These are phyloP conservation scores for Mycena metata DNA, from an alignment of 768 basidiomycete genomes.

Conservation along the genomic window DNA sequence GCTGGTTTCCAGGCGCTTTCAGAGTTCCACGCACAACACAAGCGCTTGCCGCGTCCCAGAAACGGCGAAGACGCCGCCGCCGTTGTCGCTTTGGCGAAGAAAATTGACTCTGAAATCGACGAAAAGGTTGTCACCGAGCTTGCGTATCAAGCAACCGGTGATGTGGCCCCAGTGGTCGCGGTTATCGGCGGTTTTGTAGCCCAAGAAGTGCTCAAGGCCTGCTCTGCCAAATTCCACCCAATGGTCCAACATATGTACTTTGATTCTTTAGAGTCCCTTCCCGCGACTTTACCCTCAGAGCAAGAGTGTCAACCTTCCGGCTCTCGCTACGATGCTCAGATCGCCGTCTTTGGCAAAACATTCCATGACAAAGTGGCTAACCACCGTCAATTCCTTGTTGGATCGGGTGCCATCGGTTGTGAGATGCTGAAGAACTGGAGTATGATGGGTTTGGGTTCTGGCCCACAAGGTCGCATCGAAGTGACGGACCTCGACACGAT, in stretches of 20 bases:
- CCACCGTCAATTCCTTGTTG: slow-evolving; percentile 95
- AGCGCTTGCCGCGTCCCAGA: slow-evolving; percentile 84
- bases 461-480: slow-evolving; percentile 83
- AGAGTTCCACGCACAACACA: slow-evolving; percentile 73
- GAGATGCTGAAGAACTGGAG: slow-evolving; percentile 99
- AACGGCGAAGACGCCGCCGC: slow-evolving; percentile 83
- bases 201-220: slow-evolving; percentile 97
- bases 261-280: slow-evolving; percentile 96
- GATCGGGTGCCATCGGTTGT: slow-evolving; percentile 98
- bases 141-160: slow-evolving; percentile 91
- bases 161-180: slow-evolving; percentile 90
- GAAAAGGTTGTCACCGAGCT: slow-evolving; percentile 88
- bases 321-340: slow-evolving; percentile 92
- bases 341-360: slow-evolving; percentile 93
- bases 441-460: slow-evolving; percentile 95
- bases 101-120: slow-evolving; percentile 79
- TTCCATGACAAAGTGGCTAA: slow-evolving; percentile 95
- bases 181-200: slow-evolving; percentile 98
- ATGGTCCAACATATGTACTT: slow-evolving; percentile 96
- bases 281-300: slow-evolving; percentile 80
- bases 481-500: slow-evolving; percentile 99
- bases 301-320: slow-evolving; percentile 85
- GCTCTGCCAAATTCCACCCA: slow-evolving; percentile 98
- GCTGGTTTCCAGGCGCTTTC: slow-evolving; percentile 95
- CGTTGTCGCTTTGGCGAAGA: slow-evolving; percentile 84